phyloP scores from a whole-genome alignment of 768 basidiomycete species.

The Boletus speciosus region DNA sequence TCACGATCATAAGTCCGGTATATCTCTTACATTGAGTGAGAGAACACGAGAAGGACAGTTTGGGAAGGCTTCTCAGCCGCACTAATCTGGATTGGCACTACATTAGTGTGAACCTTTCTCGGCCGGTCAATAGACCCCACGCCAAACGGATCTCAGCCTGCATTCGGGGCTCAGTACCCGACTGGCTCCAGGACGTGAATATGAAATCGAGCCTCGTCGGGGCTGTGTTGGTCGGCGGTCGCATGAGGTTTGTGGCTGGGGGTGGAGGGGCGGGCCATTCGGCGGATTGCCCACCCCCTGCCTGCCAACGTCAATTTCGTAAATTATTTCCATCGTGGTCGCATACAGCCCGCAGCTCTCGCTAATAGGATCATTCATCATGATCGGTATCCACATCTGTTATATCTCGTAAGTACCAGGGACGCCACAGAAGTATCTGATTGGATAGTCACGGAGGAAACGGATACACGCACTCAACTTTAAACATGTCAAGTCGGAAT shows the following conservation, averaged over 20 bases:
- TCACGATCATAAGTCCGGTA: conserved; percentile 22
- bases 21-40: conserved; percentile 9
- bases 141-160: conserved; percentile 20
- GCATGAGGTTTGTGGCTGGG: conserved; percentile 5
- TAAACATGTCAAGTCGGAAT: conserved; percentile 24
- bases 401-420: conserved; percentile 25
- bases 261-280: conserved; percentile 4
- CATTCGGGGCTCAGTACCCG: conserved; percentile 21
- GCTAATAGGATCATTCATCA: conserved; percentile 22
- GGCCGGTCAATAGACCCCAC: conserved; percentile 10
- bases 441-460: conserved; percentile 23
- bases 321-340: conserved; percentile 15
- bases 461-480: conserved; percentile 18
- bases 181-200: conserved; percentile 12
- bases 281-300: conserved; percentile 6
- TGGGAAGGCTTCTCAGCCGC: conserved; percentile 22
- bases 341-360: conserved; percentile 10
- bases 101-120: conserved; percentile 20
- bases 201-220: conserved; percentile 19
- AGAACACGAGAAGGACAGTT: conserved; percentile 5
- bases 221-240: conserved; percentile 16
- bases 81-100: conserved; percentile 24
- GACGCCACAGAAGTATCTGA: conserved; percentile 19
- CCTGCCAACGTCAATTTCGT: conserved; percentile 13
- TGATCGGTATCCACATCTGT: conserved; percentile 20